Conservation (phyloP, 768 basidiomycete genomes). For the Vishniacozyma victoriae region DNA sequence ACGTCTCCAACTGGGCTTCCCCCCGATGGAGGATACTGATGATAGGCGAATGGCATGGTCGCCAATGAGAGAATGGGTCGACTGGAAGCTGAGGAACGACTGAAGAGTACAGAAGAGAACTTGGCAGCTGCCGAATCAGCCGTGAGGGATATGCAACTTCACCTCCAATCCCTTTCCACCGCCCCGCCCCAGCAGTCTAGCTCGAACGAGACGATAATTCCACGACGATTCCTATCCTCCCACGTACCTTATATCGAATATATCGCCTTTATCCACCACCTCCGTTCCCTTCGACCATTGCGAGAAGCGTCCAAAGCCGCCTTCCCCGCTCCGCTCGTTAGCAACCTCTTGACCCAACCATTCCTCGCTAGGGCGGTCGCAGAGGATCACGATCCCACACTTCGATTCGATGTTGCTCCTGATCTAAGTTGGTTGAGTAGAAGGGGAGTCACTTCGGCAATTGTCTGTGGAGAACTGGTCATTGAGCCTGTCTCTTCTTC, state of each 20-base stretch:
- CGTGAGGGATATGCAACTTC: slow-evolving; percentile 72
- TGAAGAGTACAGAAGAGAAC: slow-evolving; percentile 68
- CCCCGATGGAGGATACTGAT: no score
- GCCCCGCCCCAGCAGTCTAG: not conserved
- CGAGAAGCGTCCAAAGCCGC: slow-evolving; percentile 47
- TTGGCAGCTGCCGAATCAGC: slow-evolving; percentile 79
- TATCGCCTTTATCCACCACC: slow-evolving; percentile 65
- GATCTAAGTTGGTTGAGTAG: slow-evolving; percentile 91
- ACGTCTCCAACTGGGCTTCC: no score
- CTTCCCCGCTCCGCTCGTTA: slow-evolving; percentile 59
- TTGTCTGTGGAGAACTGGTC: slow-evolving; percentile 76
- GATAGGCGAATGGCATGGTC: slow-evolving; percentile 99
- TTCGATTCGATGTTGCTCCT: slow-evolving; percentile 88
- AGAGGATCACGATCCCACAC: slow-evolving; percentile 90
- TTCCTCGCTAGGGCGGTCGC: slow-evolving; percentile 67
- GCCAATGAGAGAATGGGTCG: slow-evolving; percentile 71
- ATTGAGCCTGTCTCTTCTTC: slow-evolving; percentile 75
- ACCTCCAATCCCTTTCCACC: slow-evolving; percentile 65
- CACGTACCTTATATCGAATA: slow-evolving; percentile 79
- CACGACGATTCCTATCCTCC: slow-evolving; percentile 48
- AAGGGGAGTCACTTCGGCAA: slow-evolving; percentile 72
- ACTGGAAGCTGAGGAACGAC: slow-evolving; percentile 67
- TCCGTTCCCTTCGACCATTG: slow-evolving; percentile 64
- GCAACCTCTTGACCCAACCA: slow-evolving; percentile 68
- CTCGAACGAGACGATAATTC: not conserved